phyloP scores from a whole-genome alignment of 371 early-diverging fungal species.

The Apophysomyces ossiformis region DNA sequence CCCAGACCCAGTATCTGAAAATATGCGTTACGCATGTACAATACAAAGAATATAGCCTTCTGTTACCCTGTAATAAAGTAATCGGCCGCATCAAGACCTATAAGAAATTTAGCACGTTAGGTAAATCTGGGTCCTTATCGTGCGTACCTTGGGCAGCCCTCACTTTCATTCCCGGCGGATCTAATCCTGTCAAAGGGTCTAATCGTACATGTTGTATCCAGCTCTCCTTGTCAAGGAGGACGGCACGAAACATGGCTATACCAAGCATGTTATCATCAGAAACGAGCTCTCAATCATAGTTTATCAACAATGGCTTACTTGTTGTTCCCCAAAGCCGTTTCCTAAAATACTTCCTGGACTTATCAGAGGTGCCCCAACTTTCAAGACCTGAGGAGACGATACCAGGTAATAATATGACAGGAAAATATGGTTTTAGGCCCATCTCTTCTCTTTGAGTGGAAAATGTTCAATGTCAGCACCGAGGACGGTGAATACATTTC shows the following conservation, averaged over 20 bases:
- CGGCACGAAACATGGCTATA: slow-evolving; percentile 82
- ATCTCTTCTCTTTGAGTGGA: slow-evolving; percentile 32
- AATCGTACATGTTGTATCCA: slow-evolving; percentile 88
- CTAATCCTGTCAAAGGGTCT: slow-evolving; percentile 84
- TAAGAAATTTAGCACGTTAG: not conserved
- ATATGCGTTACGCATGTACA: not conserved
- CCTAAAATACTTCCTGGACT: slow-evolving; percentile 81
- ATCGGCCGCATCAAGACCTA: slow-evolving; percentile 90
- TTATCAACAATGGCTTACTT: slow-evolving; percentile 46
- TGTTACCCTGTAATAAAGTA: slow-evolving; percentile 87
- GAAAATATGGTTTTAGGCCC: slow-evolving; percentile 59
- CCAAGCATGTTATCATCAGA: not conserved
- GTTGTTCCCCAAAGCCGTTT: slow-evolving; percentile 93
- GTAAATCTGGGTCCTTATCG: not conserved
- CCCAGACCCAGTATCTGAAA: slow-evolving; percentile 91
- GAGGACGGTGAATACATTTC: slow-evolving; percentile 25
- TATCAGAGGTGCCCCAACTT: slow-evolving; percentile 85
- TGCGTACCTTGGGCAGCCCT: slow-evolving; percentile 80
- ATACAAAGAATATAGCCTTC: not conserved
- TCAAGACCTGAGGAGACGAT: slow-evolving; percentile 91
- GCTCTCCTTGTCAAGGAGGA: slow-evolving; percentile 83
- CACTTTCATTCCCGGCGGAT: slow-evolving; percentile 83
- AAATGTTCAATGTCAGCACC: not conserved
- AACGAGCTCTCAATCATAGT: not conserved
- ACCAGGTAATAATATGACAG: slow-evolving; percentile 91